phyloP scores from a whole-genome alignment of 164 flowering plant species.

The Vitis amurensis region DNA sequence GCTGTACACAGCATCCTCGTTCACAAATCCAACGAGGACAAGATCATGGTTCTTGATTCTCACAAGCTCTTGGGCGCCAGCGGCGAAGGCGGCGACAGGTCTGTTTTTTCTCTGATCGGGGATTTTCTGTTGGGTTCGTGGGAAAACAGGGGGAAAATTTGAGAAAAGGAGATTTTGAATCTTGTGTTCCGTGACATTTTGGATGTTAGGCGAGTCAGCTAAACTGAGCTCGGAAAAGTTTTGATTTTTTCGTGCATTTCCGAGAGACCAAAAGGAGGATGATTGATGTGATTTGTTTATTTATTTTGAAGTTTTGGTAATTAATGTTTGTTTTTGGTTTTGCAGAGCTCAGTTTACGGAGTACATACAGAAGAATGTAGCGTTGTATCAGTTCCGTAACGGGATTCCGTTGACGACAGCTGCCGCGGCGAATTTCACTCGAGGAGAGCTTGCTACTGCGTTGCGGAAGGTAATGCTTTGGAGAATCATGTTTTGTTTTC shows the following conservation, averaged over 20 bases:
- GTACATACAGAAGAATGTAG: constrained; percentile 88
- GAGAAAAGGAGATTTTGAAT: no score
- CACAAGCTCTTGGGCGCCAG: constrained; percentile 96
- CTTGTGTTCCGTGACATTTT: no score
- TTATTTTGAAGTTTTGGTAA: background rate
- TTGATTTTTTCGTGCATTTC: no score
- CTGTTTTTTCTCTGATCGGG: background rate
- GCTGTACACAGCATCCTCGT: constrained; percentile 92
- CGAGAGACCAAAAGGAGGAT: no score
- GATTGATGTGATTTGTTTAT: background rate
- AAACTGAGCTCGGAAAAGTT: no score
- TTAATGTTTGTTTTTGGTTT: constrained; percentile 2
- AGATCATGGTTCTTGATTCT: constrained; percentile 89
- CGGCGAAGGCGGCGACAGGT: constrained; percentile 96
- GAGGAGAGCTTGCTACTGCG: constrained; percentile 95
- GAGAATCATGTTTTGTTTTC: background rate
- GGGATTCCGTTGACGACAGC: constrained; percentile 90
- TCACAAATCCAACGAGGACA: constrained; percentile 93
- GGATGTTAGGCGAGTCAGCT: no score
- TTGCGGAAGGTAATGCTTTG: constrained; percentile 67
- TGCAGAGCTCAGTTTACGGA: constrained; percentile 91
- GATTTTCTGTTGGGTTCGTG: background rate
- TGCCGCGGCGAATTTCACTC: constrained; percentile 94
- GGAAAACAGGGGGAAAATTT: no score
- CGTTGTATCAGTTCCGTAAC: constrained; percentile 89